Base-by-base conservation (phyloP, 176 grass and related monocot species). In the Zoysia japonica region DNA sequence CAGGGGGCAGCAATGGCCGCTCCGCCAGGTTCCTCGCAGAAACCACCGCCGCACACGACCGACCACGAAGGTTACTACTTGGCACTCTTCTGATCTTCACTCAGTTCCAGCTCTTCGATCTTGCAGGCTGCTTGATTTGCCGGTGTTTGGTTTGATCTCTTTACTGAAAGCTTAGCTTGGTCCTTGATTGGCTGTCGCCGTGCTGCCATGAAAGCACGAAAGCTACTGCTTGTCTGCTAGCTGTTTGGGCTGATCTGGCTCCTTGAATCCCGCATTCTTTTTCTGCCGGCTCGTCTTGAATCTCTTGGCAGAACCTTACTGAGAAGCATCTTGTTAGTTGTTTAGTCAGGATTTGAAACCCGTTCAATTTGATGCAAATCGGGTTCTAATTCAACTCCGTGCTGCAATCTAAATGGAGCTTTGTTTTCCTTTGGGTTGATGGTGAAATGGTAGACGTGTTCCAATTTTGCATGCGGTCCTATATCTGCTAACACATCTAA, bases 41-140 rank as follows among this genome's bases (percentile, higher is more conserved):
- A 28, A 28, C 28, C 28, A 28, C 28, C 20, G 64, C 53, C 61
- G 67, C 20, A 35, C 15, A 41, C 40, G 47, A 59, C 65, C 55
- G 84, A 89, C 60, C 72, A 20, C 51, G 78, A 93, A 88, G 94
- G 91, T 91, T 44, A 6, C 8, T 55, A 5, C 4, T 55, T 14
- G 51, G 20, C 7, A 28, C 37, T 19, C 44, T 7, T 5, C 54
- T 2, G 15, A 65, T 56, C 47, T 19, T 42, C 12, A 13, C 49
- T 17, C 63, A 35, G 0, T 66, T 48, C 12, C 0, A n/a, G 40
- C 36, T 55, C 10, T 39, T 78, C 38, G 40, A 14, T 40, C 49
- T 49, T 47, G 13, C 49, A 55, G 50, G 5, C 52, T 9, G 52
- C 55, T 80, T 16, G 6, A 45, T 45, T 47, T 56, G n/a, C 56